These are phyloP conservation scores for Fusarium anguioides DNA, from an alignment of 2,329 filamentous ascomycete species.

Conservation along the genomic window DNA sequence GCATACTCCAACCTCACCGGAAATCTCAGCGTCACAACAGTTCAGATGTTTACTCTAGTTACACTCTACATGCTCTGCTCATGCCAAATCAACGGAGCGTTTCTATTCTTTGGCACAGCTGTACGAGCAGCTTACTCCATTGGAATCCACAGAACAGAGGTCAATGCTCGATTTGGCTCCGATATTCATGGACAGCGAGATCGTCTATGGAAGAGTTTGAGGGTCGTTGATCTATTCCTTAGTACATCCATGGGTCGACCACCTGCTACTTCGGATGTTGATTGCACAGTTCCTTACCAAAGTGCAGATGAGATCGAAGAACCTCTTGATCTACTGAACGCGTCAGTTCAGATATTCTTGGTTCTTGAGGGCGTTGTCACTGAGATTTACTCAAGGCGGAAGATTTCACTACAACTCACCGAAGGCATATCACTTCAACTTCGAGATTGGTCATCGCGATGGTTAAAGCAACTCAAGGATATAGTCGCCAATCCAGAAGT, in stretches of 20 bases:
- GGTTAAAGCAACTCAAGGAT: slow-evolving; percentile 59
- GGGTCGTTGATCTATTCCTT: slow-evolving; percentile 63
- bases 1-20: slow-evolving; percentile 59
- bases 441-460: slow-evolving; percentile 62
- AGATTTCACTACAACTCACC: slow-evolving; percentile 64
- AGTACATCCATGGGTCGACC: slow-evolving; percentile 66
- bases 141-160: slow-evolving; percentile 64
- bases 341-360: slow-evolving; percentile 63
- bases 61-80: slow-evolving; percentile 66
- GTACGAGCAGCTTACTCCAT: slow-evolving; percentile 64
- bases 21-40: slow-evolving; percentile 60
- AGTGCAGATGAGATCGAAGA: slow-evolving; percentile 52
- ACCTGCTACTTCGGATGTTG: slow-evolving; percentile 63
- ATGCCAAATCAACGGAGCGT: slow-evolving; percentile 66
- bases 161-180: slow-evolving; percentile 63
- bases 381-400: slow-evolving; percentile 64
- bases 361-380: slow-evolving; percentile 63
- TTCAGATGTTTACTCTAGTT: slow-evolving; percentile 62
- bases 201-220: slow-evolving; percentile 64
- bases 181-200: slow-evolving; percentile 58
- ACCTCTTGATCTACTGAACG: slow-evolving; percentile 59
- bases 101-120: slow-evolving; percentile 65
- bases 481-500: slow-evolving; percentile 44
- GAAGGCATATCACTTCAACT: slow-evolving; percentile 65
- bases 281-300: slow-evolving; percentile 64